Evolutionary conservation across 1,139 yeast genomes (phyloP), one percentile per base, ranked within the genome.

Genomic region (Lodderomyces jiufengensis): DNA sequence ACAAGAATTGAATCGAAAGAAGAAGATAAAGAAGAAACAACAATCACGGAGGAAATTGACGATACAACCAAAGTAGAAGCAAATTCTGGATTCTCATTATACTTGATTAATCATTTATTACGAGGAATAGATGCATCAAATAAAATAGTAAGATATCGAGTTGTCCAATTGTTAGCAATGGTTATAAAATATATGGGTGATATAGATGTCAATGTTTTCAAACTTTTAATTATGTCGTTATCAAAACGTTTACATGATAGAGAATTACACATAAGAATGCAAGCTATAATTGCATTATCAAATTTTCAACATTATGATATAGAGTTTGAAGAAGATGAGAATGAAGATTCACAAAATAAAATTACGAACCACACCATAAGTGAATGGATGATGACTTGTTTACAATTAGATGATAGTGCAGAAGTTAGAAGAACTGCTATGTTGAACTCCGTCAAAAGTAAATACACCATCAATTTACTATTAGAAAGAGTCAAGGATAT

Each of bases 341-440:
- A 63, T 5, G 67, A 61, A 14, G 47, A 42, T 32, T 47, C 54
- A 5, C 45, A 14, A 9, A 16, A 12, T 9, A 50, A 51, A 7
- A 42, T 54, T 13, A 50, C 49, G 27, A 49, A 47, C 22, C 47
- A 49, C 3, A 34, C 38, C 24, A 48, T 82, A n/a, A 73, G 78
- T 2, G 66, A 71, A 25, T 67, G 70, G 32, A 60, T 87, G 21
- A 48, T 81, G 26, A 52, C 62, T 14, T 73, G 83, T 0, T 63
- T 88, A 49, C 82, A 80, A 49, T 76, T 82, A 51, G 98, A 92
- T 57, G 77, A 87, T 2, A 81, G 82, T 48, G 80, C 96, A 0
- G 98, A 92, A 46, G 96, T 90, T 1, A 73, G 98, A 47, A 69
- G 96, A 37, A 88, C 95, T 0, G 94, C 92, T 1, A 60, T 88